Base-by-base conservation (phyloP, 2,329 filamentous ascomycete species). In the Penicillium sp. region DNA sequence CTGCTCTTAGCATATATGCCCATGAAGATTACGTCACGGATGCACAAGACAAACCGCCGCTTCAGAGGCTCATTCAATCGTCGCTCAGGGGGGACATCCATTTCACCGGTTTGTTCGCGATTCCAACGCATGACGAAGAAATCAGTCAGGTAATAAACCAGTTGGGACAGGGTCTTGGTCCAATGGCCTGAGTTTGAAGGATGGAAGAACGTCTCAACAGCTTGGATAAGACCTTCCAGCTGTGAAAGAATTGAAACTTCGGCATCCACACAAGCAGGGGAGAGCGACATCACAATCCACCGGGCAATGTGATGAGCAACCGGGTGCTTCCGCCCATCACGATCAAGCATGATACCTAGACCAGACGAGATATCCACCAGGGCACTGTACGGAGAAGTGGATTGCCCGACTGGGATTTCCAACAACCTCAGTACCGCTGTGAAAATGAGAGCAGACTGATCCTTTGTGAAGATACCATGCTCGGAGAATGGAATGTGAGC, bases 71-170 rank as follows among this genome's bases (percentile, higher is more conserved):
- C 83, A 59, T 86, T 94, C 63, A 99, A 86, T 64, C 81, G 88
- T 52, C 94, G 86, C 49, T 92, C 90, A 38, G 82, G 76, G 0
- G 93, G 92, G 1, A 93, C 84, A 43, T 96, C 89, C 76, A 96
- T 88, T 77, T 99, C 95, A 29, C 91, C 92, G 68, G 86, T 96
- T 70, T 89, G 88, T 75, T 99, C 94, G 50, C 93, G 86, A 70
- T 99, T 97, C 92, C 92, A 99, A 50, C 94, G 87, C 77, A 96
- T 94, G 42, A 99, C 90, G 72, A 99, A 99, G 67, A 96, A 92
- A 72, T 99, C 94, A 2, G 92, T 88, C 6, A 99, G 81, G 73
- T 96, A 96, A 71, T 92, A 92, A 5, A 94, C 90, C 52, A 99
- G 81, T 73, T 97, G 93, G 3, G 92, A 89, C 42, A 99, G 79